Evolutionary conservation across 768 basidiomycete species (phyloP), one percentile per base, ranked within the genome.

Genomic region (Exsudoporus frostii): DNA sequence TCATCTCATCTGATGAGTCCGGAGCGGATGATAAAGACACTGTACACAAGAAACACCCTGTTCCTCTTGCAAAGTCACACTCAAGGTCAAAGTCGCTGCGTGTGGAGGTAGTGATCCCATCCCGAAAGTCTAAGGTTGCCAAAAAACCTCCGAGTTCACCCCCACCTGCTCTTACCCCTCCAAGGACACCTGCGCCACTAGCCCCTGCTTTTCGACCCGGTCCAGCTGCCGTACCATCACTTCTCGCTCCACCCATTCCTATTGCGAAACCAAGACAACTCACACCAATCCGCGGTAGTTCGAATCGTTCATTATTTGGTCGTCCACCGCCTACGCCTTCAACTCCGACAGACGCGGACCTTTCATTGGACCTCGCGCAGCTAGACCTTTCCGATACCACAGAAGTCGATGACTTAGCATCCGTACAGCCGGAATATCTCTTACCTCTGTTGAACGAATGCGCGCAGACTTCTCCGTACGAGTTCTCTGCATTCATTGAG

Each of bases 401-500:
- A 24, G 73, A 85, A 50, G 72, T 82, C 34, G 75, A 76, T 27
- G 73, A 76, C 22, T 68, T 82, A 17, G 60, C 33, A 60, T 77
- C 48, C 70, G 61, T 46, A 67, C 74, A 48, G 24, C 84, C 86
- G 1, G 71, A 72, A 38, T 81, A 85, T 58, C 79, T 92, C 4
- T 59, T 71, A 30, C 82, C 86, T 3, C 75, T 92, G 2, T 71
- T 92, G n/a, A 71, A 73, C 13, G 88, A 90, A 67, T 92, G 90
- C 58, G 72, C 76, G 29, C 90, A 92, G 65, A 74, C 72, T 27
- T 79, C 80, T 14, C 81, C 86, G 7, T 78, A 87, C 59, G 88
- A 90, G 56, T 92, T 93, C 61, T 88, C 87, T 40, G 79, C 86
- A 4, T 93, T 93, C 71, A 88, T 93, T 34, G 81, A 86, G 58